Conservation (phyloP, 371 early-diverging fungal genomes). For the Cokeromyces recurvatus region DNA sequence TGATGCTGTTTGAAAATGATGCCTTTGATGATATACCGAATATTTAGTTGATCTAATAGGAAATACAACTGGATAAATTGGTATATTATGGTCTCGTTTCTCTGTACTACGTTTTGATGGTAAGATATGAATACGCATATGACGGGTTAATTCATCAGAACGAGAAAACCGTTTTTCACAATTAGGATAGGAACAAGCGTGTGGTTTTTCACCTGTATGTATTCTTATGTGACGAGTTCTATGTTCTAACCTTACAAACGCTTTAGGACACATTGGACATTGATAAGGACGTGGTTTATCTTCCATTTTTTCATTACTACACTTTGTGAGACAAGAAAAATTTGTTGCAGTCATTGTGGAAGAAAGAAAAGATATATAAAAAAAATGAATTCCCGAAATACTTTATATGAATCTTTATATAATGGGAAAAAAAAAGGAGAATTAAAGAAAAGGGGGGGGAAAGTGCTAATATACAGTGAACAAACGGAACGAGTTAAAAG, state of each 20-base stretch:
- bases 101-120: background rate
- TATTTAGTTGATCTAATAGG: background rate
- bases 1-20: no score
- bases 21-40: no score
- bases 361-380: no score
- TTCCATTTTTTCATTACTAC: conserved; percentile 1
- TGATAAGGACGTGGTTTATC: conserved; percentile 47
- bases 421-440: no score
- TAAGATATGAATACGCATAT: conserved; percentile 58
- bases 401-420: no score
- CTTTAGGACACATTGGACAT: conserved; percentile 53
- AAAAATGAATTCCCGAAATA: no score
- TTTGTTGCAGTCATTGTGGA: no score
- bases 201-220: conserved; percentile 87
- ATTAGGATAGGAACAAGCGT: conserved; percentile 59
- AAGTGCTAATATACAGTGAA: no score
- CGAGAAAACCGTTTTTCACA: conserved; percentile 81
- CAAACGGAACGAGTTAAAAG: no score
- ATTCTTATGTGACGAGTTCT: conserved; percentile 78
- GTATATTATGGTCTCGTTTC: background rate
- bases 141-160: conserved; percentile 79
- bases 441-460: no score
- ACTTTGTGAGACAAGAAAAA: no score
- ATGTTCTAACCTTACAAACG: conserved; percentile 64
- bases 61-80: background rate